phyloP scores from a whole-genome alignment of 1,284 basidiomycete genomes.

The Rhizoctonia solani region DNA sequence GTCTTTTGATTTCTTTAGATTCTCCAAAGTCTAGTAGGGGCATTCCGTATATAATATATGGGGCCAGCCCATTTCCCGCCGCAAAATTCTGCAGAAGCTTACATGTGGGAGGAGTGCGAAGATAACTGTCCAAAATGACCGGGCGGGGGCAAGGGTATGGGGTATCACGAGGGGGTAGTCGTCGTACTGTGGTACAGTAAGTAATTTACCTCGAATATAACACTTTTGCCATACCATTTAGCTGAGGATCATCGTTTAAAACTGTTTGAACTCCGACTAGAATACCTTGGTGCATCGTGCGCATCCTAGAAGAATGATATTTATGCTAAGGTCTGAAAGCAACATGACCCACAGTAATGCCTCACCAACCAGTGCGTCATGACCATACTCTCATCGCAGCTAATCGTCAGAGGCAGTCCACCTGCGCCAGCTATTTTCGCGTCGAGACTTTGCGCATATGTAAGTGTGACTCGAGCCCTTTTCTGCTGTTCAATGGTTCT shows the following conservation, averaged over 20 bases:
- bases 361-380: conserved; percentile 86
- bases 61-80: conserved; percentile 64
- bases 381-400: conserved; percentile 84
- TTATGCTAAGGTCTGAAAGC: not conserved
- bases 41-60: conserved; percentile 70
- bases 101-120: conserved; percentile 68
- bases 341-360: not conserved
- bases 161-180: conserved; percentile 52
- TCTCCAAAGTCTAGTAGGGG: conserved; percentile 42
- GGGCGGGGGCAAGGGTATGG: conserved; percentile 69
- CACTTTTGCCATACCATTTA: conserved; percentile 69
- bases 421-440: conserved; percentile 84
- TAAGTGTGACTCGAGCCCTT: conserved; percentile 63
- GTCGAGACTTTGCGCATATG: conserved; percentile 95
- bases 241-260: conserved; percentile 88
- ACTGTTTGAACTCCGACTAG: conserved; percentile 90
- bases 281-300: conserved; percentile 90
- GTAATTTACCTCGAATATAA: conserved; percentile 6
- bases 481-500: conserved; percentile 40
- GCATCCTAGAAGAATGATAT: conserved; percentile 61
- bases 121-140: conserved; percentile 77
- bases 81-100: conserved; percentile 75
- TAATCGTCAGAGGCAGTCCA: conserved; percentile 79
- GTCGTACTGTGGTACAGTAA: conserved; percentile 53
- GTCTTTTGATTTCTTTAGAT: conserved; percentile 46